These are phyloP conservation scores for Trichoderma erinaceum DNA, from an alignment of 495 filamentous ascomycete species.

Conservation along the genomic window DNA sequence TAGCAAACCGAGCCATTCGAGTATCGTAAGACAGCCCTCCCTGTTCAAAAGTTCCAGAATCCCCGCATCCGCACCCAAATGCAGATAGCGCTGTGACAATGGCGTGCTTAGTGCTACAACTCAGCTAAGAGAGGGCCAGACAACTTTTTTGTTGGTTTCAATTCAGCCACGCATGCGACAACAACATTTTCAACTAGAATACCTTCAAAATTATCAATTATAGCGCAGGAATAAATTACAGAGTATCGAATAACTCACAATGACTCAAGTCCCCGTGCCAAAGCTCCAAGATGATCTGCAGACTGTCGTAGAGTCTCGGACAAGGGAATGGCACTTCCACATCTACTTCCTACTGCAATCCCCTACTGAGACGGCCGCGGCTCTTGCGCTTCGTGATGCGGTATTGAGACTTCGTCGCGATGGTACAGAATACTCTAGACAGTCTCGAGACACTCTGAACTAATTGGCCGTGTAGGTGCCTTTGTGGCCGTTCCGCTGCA, in stretches of 20 bases:
- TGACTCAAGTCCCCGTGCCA: neutral
- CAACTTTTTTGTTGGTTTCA: too few species aligned
- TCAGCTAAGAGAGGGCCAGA: too few species aligned
- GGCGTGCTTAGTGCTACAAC: too few species aligned
- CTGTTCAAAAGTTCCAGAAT: too few species aligned
- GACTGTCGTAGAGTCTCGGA: slow-evolving; percentile 14
- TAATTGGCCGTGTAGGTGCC: neutral
- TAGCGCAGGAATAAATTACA: too few species aligned
- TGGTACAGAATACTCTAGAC: neutral
- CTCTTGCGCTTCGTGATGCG: slow-evolving; percentile 17
- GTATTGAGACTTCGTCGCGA: slow-evolving; percentile 16
- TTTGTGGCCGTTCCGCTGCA: slow-evolving; percentile 16
- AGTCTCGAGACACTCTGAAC: neutral
- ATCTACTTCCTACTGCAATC: slow-evolving; percentile 17
- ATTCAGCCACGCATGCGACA: too few species aligned
- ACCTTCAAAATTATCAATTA: too few species aligned
- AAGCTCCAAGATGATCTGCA: slow-evolving; percentile 14
- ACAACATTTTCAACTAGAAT: too few species aligned
- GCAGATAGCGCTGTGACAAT: too few species aligned
- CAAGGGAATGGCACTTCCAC: slow-evolving; percentile 17
- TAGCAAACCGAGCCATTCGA: too few species aligned
- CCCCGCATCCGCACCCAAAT: too few species aligned
- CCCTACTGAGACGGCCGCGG: slow-evolving; percentile 14
- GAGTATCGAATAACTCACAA: neutral
- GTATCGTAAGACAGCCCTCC: too few species aligned